Conservation (phyloP, 2,329 filamentous ascomycete genomes). For the Polychaeton citri region DNA sequence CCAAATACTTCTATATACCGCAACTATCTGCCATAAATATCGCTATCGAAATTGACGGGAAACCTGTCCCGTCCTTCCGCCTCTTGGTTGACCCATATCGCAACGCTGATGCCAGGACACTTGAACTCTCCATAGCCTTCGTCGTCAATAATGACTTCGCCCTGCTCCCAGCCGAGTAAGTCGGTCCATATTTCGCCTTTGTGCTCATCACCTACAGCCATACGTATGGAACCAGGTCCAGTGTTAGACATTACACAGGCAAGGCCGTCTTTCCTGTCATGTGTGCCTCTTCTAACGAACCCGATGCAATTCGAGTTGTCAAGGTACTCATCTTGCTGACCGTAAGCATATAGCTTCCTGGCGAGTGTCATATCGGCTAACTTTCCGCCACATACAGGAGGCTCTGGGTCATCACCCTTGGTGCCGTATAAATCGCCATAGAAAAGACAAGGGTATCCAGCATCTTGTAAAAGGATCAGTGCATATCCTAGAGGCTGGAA, state of each 20-base stretch:
- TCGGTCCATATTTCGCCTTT: conserved; percentile 52
- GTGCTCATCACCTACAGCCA: conserved; percentile 43
- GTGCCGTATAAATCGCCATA: conserved; percentile 59
- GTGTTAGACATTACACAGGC: conserved; percentile 33
- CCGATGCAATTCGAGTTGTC: conserved; percentile 48
- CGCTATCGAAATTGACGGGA: conserved; percentile 15
- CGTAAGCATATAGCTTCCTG: conserved; percentile 52
- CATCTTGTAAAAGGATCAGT: conserved; percentile 51
- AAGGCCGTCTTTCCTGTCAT: conserved; percentile 36
- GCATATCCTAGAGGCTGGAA: conserved; percentile 62
- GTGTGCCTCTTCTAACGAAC: conserved; percentile 41
- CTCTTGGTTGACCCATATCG: conserved; percentile 47
- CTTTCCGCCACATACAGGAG: too few species aligned
- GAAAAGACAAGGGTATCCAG: conserved; percentile 55
- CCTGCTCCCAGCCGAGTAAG: conserved; percentile 43
- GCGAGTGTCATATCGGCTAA: conserved; percentile 47
- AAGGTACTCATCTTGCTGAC: conserved; percentile 50
- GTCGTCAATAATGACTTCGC: conserved; percentile 44
- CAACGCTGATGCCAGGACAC: conserved; percentile 41
- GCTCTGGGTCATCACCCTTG: conserved; percentile 34
- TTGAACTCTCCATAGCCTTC: conserved; percentile 47
- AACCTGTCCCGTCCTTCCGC: conserved; percentile 41
- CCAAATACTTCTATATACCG: too few species aligned
- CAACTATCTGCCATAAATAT: too few species aligned
- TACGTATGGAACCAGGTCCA: conserved; percentile 33